Percentiles rank a stretch among this genome's conserved stretches.
Evolutionary conservation across 192 early-diverging fungal species (phyloP).

Genomic region (Phycomyces blakesleeanus): DNA sequence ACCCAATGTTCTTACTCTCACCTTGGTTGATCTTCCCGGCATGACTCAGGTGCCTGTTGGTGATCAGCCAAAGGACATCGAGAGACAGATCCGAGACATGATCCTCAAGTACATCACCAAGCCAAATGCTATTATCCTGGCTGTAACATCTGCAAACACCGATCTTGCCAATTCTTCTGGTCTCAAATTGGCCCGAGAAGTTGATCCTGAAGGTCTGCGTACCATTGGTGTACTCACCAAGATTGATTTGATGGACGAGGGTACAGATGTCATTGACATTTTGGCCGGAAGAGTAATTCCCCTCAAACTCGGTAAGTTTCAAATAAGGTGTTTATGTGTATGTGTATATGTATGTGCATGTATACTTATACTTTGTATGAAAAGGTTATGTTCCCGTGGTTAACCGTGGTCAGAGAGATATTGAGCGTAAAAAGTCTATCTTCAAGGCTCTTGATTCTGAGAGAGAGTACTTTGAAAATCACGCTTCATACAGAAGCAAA

Average conservation of each 20-base stretch:
- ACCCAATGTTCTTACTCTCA: conserved; percentile 97
- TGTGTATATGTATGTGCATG: not conserved
- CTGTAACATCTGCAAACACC: conserved; percentile 96
- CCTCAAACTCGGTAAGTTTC: conserved; percentile 71
- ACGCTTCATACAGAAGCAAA: conserved; percentile 90
- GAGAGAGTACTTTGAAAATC: conserved; percentile 91
- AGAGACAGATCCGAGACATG: conserved; percentile 98
- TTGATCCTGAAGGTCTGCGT: conserved; percentile 97
- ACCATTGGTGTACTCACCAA: conserved; percentile 99
- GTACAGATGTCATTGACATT: conserved; percentile 99
- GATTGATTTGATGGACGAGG: conserved; percentile 98
- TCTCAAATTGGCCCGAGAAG: conserved; percentile 95
- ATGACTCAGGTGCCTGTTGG: conserved; percentile 95
- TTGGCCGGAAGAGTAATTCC: conserved; percentile 96
- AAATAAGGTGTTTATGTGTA: not conserved
- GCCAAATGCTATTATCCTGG: conserved; percentile 95
- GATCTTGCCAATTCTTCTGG: conserved; percentile 99
- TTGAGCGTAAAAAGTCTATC: conserved; percentile 91
- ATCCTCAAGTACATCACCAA: conserved; percentile 96
- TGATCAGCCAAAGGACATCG: conserved; percentile 99
- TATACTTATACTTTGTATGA: not conserved
- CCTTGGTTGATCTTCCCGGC: conserved; percentile 98
- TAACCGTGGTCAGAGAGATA: conserved; percentile 98
- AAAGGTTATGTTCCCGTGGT: conserved; percentile 98
- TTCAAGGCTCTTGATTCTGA: conserved; percentile 84